Base-by-base conservation (phyloP, 208 protist species). In the Balamuthia mandrillaris region DNA sequence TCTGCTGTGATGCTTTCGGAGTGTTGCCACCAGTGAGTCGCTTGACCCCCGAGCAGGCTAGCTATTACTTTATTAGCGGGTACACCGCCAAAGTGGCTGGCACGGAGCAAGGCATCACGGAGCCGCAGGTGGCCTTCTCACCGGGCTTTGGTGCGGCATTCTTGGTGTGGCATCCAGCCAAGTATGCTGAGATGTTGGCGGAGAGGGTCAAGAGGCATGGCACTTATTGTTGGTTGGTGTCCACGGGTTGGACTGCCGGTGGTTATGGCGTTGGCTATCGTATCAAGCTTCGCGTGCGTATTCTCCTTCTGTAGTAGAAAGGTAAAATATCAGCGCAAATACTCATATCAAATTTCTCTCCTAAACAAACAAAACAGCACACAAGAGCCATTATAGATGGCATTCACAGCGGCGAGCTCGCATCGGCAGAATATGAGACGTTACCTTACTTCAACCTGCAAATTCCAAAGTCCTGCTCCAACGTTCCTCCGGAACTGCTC, bases 1-100 rank as follows among this genome's bases (percentile, higher is more conserved):
- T 98, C 87, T 98, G 96, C 24, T 98, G 97, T 92, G 97, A 99
- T 84, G 97, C 96, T 31, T 98, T 98, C 84, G 97, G 97, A 83
- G 96, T 98, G 78, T 95, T 99, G 60, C 97, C 97, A 60, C 97
- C 97, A 24, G 95, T 98, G 10, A 91, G 93, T 18, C 94, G 93
- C 29, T 90, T 98, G 41, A 96, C 92, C 54, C 91, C 92, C 12
- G 91, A 93, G 60, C 96, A 98, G 91, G 94, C 96, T n/a, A 97
- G 98, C 94, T 96, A 96, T 74, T 92, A 96, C 84, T 98, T 98
- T 87, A 96, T 98, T 88, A 93, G 92, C 83, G 96, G 96, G 47
- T 98, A 98, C 90, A 98, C 66, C 31, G 51, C 44, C 70, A 92
- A 96, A 84, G 93, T 96, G 41, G 94, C 96, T 33, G 96, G 96